Percentiles rank a stretch among this genome's conserved stretches.
These are phyloP conservation scores for Cenococcum geophilum DNA, from an alignment of 495 filamentous ascomycete genomes.

Conservation along the genomic window DNA sequence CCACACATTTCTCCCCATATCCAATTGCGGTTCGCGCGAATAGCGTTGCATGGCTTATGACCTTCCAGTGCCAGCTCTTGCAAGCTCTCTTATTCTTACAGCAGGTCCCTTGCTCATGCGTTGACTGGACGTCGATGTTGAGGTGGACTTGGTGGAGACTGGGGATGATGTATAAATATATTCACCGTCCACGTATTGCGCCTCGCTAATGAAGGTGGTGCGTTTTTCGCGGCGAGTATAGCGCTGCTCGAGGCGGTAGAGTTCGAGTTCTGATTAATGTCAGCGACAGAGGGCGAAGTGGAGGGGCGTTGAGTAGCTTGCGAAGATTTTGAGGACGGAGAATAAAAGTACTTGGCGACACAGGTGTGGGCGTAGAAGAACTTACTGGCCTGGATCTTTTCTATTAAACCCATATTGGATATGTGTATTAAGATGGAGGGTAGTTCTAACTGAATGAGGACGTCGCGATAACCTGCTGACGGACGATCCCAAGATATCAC, in stretches of 20 bases:
- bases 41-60: neutral
- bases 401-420: constrained; percentile 29
- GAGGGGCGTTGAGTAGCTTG: neutral
- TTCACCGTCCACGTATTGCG: constrained; percentile 86
- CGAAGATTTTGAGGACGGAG: neutral
- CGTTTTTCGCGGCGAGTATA: constrained; percentile 84
- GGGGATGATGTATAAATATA: constrained; percentile 58
- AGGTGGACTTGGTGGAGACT: constrained; percentile 23
- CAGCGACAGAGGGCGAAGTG: neutral
- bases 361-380: neutral
- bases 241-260: constrained; percentile 86
- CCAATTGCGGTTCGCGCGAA: neutral
- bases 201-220: constrained; percentile 77
- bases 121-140: constrained; percentile 17
- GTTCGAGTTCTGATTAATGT: constrained; percentile 60
- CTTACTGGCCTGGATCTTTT: constrained; percentile 34
- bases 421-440: neutral
- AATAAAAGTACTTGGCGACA: neutral
- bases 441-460: constrained; percentile 5
- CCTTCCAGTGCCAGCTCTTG: constrained; percentile 12
- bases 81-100: constrained; percentile 24
- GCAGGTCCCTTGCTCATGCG: constrained; percentile 20
- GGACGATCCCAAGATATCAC: constrained; percentile 1
- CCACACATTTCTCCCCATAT: neutral
- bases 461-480: constrained; percentile 1